Conservation (phyloP, 2,329 filamentous ascomycete genomes). For the Thermothelomyces thermophilus region DNA sequence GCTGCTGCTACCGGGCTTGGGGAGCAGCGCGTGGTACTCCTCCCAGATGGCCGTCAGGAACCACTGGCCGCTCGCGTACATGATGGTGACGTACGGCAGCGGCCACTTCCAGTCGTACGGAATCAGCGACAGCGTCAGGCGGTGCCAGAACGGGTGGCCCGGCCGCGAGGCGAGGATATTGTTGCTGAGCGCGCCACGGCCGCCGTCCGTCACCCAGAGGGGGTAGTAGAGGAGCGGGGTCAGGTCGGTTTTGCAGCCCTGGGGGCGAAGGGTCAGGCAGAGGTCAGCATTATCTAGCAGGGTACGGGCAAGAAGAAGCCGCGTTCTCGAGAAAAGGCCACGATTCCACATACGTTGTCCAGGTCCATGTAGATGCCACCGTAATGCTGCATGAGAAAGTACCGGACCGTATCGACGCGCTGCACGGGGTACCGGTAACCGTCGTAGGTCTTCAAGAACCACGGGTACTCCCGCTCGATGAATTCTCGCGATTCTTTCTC, state of each 20-base stretch:
- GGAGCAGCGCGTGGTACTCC: constrained; percentile 23
- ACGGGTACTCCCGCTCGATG: constrained; percentile 66
- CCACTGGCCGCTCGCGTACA: constrained; percentile 27
- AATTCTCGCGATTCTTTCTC: constrained; percentile 63
- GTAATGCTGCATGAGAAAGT: constrained; percentile 70
- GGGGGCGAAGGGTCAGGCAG: background rate
- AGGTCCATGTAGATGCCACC: constrained; percentile 78
- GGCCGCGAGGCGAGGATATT: constrained; percentile 25
- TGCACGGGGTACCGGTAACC: constrained; percentile 70
- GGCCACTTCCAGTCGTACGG: constrained; percentile 22
- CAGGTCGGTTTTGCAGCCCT: constrained; percentile 23
- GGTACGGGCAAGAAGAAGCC: no score
- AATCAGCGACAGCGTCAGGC: constrained; percentile 20
- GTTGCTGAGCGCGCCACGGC: constrained; percentile 25
- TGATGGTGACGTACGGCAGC: constrained; percentile 24
- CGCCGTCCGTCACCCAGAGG: constrained; percentile 23
- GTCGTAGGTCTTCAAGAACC: constrained; percentile 70
- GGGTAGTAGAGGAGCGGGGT: constrained; percentile 23
- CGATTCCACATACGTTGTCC: constrained; percentile 39
- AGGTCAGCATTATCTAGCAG: background rate
- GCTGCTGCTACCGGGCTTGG: no score
- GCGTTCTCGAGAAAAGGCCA: background rate
- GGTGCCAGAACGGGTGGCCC: constrained; percentile 23
- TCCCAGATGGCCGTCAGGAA: constrained; percentile 26
- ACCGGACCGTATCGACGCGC: constrained; percentile 70